Evolutionary conservation across 2,329 filamentous ascomycete species (phyloP), one percentile per base, ranked within the genome.

Genomic region (Geoglossum cookeanum): DNA sequence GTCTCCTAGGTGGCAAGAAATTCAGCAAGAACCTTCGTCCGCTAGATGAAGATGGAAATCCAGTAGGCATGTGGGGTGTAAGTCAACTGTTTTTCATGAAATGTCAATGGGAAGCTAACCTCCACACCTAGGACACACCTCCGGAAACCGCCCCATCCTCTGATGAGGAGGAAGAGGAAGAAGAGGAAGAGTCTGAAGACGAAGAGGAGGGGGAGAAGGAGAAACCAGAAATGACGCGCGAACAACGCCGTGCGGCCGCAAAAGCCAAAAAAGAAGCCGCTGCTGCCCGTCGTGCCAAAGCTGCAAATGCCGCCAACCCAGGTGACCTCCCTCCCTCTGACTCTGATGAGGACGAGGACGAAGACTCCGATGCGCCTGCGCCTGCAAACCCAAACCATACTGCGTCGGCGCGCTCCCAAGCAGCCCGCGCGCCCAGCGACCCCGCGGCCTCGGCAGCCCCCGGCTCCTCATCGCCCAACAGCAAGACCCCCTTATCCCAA

Each of bases 221-320:
- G 53, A 70, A 75, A 58, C 68, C 72, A 58, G 75, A 81, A 49
- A 70, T 87, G 72, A 89, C 80, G 61, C 89, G 92, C 66, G 90
- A 97, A 69, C 82, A 94, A 69, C 90, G 92, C 68, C 85, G 84
- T 68, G 85, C 87, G 53, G 82, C 83, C 60, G 89, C 90, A 66
- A 94, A 95, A 73, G 87, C 88, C 59, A 85, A 85, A 69, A 96
- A 97, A 72, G 84, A 87, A 65, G 90, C 89, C 27, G 91, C 90
- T 62, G 85, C 90, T 67, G 85, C 84, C 57, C 83, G 78, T 67
- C 82, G 84, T 70, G 84, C 53, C 29, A 30, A 17, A 35, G 33
- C 83, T 68, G 77, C 80, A 60, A 80, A 80, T 59, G 74, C 78
- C 35, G 83, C 90, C 32, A 83, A 88, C 65, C 85, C 89, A 7